Evolutionary conservation across 2,329 filamentous ascomycete species (phyloP), one percentile per base, ranked within the genome.

Genomic region (Aspergillus fijiensis): DNA sequence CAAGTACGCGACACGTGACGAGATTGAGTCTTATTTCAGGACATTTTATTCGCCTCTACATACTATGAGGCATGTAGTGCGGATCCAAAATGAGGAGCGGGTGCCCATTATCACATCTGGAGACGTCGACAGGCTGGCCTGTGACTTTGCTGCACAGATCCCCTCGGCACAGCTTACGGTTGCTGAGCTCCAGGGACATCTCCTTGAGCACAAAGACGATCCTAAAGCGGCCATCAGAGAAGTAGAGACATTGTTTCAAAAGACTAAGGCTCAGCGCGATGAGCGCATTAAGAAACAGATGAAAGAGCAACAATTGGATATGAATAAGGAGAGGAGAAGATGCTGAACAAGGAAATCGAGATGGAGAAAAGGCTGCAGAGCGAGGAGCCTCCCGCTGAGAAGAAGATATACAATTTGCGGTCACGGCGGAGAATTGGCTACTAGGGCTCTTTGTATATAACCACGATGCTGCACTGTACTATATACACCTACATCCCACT

Each of bases 1-100:
- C 39, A 55, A 57, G 48, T 42, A 29, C 47, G 45, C 56, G 25
- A n/a, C 42, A 25, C 50, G 56, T 27, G 39, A 45, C 12, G 14
- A 45, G 39, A 45, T 45, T 5, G 12, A 45, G 39, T 45, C 39
- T 4, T 45, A n/a, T 19, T 45, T 45, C 16, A 45, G 9, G 39
- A 19, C 39, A 5, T 45, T 45, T 5, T 45, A 45, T 14, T 16
- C 16, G 16, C 39, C 39, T 19, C 16, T 45, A 45, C 39, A 45
- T 19, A 54, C 21, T 42, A 6, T 39, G 39, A 45, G 39, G 7
- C 16, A 45, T 45, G 39, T 45, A 9, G 14, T 45, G 3, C 39
- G 5, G 14, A 9, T 45, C 6, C 5, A 45, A 19, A 19, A 45
- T 19, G 39, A 5, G 2, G 39, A 45, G 6, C 39, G 39, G 6